Conservation (phyloP, 2,329 filamentous ascomycete genomes). For the Pyrenophora teres region DNA sequence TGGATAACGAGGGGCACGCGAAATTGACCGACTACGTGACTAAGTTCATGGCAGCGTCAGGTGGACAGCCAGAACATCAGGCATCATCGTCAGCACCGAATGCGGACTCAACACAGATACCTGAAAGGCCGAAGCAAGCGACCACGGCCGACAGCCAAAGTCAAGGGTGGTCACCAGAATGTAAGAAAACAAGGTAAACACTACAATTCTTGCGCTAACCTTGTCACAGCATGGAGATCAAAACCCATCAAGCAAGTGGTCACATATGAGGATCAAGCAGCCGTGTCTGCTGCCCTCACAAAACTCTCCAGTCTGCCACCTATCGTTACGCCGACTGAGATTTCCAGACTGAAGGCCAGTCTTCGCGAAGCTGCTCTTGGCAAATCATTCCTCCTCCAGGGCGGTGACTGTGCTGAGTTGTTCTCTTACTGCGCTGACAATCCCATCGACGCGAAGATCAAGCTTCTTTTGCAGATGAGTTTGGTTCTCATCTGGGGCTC, state of each 20-base stretch:
- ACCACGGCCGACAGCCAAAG: slow-evolving; percentile 8
- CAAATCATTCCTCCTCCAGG: slow-evolving; percentile 91
- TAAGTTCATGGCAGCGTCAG: slow-evolving; percentile 12
- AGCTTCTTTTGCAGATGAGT: slow-evolving; percentile 95
- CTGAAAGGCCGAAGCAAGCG: slow-evolving; percentile 6
- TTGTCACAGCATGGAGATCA: slow-evolving; percentile 67
- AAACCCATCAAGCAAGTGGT: slow-evolving; percentile 81
- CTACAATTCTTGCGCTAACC: slow-evolving; percentile 13
- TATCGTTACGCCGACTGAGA: slow-evolving; percentile 79
- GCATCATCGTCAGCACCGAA: neutral
- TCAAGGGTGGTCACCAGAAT: slow-evolving; percentile 48
- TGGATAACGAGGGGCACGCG: slow-evolving; percentile 17
- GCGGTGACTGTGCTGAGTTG: slow-evolving; percentile 94
- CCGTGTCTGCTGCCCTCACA: slow-evolving; percentile 63
- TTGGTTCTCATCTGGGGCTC: slow-evolving; percentile 90
- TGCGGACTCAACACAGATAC: slow-evolving; percentile 1
- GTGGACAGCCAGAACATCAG: slow-evolving; percentile 5
- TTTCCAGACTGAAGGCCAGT: slow-evolving; percentile 75
- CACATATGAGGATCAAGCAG: slow-evolving; percentile 66
- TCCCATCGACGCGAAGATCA: slow-evolving; percentile 94
- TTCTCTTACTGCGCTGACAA: slow-evolving; percentile 93
- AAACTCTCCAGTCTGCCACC: slow-evolving; percentile 74
- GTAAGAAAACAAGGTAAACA: slow-evolving; percentile 25
- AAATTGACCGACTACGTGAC: slow-evolving; percentile 19
- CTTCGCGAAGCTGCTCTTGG: slow-evolving; percentile 86